Evolutionary conservation across 495 filamentous ascomycete species (phyloP), one percentile per base, ranked within the genome.

Genomic region (Bathelium albidoporum): DNA sequence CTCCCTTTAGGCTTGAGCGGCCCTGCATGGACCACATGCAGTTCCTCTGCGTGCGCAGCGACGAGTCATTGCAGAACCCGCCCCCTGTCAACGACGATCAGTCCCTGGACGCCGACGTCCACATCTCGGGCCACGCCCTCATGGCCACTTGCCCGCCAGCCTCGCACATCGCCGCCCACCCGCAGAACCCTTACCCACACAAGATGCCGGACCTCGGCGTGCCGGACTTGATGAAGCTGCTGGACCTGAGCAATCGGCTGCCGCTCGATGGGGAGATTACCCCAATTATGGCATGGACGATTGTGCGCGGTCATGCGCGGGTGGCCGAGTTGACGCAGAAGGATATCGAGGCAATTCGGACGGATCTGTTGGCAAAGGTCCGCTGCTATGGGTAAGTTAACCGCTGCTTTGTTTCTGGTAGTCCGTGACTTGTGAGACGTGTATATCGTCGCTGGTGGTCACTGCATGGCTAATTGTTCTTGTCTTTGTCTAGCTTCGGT

Each of bases 11-110:
- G 74, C 86, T 98, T 74, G 94, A 98, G 81, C 84, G 85, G 67
- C 91, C 91, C 11, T 98, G 94, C 81, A 93, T 95, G 80, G 89
- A 94, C 70, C 94, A 97, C 75, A 88, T 93, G 72, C 88, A 90
- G 68, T 89, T 84, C 76, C 80, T 89, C 64, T 74, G 87, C 64
- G 82, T 86, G 62, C 76, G 81, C 31, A 78, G 82, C 58, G 74
- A 76, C 72, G 82, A 82, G 62, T 60, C 78, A 61, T 73, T 76
- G 20, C 79, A 82, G 59, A 78, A 79, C 41, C 60, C 69, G 10
- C 49, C 49, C 5, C 49, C 49, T 9, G 16, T 29, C 49, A 55
- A 55, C 24, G 79, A 80, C 59, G 75, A 80, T 59, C 76, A 76
- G 70, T 73, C 78, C 2, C 78, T 66, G 32, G 73, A 73, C 58